Percentiles rank a stretch among this genome's conserved stretches.
Evolutionary conservation across 78 protist genomes (phyloP).

Genomic region (Speleostelium caveatum): DNA sequence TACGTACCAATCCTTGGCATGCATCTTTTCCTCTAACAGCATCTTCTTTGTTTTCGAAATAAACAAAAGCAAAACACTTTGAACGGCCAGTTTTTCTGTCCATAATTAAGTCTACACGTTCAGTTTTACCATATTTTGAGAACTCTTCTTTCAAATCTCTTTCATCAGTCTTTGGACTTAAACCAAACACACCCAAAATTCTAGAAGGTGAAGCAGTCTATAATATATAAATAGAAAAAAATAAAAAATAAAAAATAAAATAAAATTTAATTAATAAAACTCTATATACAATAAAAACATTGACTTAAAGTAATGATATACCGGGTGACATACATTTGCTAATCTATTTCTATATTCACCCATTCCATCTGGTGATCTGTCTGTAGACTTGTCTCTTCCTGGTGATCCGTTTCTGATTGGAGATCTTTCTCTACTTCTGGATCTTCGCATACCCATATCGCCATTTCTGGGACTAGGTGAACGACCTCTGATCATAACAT

Average conservation of each 20-base stretch:
- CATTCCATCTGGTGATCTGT: background rate
- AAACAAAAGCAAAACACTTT: constrained; percentile 73
- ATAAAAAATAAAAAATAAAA: background rate
- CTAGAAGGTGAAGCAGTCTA: constrained; percentile 71
- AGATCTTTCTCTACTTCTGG: constrained; percentile 5
- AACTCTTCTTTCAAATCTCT: constrained; percentile 42
- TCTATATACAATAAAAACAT: background rate
- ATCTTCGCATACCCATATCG: background rate
- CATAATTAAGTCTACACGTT: constrained; percentile 66
- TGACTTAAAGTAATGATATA: background rate
- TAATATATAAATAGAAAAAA: background rate
- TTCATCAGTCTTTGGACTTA: constrained; percentile 33
- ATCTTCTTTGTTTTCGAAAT: constrained; percentile 48
- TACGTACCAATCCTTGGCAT: constrained; percentile 38
- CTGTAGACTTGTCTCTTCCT: constrained; percentile 5
- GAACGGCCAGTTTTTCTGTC: constrained; percentile 73
- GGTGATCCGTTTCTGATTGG: background rate
- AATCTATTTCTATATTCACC: constrained; percentile 32
- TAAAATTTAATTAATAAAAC: background rate
- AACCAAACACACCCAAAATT: constrained; percentile 78
- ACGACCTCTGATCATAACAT: too few species aligned
- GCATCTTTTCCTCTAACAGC: constrained; percentile 63
- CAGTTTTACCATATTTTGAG: constrained; percentile 41
- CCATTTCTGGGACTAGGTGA: constrained; percentile 20
- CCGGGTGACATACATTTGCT: constrained; percentile 27